Percentiles rank a stretch among this genome's conserved stretches.
phyloP scores from a whole-genome alignment of 106 monocot species.

The Dendrobium huoshanense region DNA sequence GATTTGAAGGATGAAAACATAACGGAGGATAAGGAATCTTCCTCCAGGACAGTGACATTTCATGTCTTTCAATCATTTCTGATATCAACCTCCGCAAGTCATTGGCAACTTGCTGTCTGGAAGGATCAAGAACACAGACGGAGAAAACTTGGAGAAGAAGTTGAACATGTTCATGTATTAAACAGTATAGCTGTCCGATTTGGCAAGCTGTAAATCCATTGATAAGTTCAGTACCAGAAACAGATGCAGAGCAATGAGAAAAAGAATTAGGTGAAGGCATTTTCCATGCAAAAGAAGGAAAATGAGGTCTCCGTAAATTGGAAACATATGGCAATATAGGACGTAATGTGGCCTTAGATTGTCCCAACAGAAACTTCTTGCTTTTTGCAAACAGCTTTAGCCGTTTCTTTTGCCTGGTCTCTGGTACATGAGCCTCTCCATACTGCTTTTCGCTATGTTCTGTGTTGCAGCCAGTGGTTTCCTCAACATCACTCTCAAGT shows the following conservation, averaged over 20 bases:
- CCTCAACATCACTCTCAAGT: no score
- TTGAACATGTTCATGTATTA: conserved; percentile 85
- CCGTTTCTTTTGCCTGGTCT: conserved; percentile 66
- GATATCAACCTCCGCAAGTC: conserved; percentile 47
- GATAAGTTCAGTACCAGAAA: no score
- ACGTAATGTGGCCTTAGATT: not conserved
- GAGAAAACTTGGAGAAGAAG: conserved; percentile 68
- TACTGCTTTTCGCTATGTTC: no score
- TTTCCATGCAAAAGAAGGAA: not conserved
- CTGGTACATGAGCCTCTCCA: conserved; percentile 29
- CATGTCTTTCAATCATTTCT: conserved; percentile 55
- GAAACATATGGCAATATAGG: conserved; percentile 56
- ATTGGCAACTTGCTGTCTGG: conserved; percentile 45
- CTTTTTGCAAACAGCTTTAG: conserved; percentile 16
- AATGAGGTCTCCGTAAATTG: conserved; percentile 18
- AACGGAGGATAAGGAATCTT: conserved; percentile 32
- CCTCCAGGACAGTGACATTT: conserved; percentile 37
- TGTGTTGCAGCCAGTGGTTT: no score
- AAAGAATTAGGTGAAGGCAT: no score
- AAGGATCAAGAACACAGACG: conserved; percentile 66
- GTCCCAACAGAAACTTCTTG: no score
- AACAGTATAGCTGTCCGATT: conserved; percentile 59
- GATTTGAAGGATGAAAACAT: conserved; percentile 34
- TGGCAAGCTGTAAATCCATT: not conserved
- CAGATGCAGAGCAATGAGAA: no score